Evolutionary conservation across 2,329 filamentous ascomycete genomes (phyloP), one percentile per base, ranked within the genome.

Genomic region (Biscogniauxia sp.): DNA sequence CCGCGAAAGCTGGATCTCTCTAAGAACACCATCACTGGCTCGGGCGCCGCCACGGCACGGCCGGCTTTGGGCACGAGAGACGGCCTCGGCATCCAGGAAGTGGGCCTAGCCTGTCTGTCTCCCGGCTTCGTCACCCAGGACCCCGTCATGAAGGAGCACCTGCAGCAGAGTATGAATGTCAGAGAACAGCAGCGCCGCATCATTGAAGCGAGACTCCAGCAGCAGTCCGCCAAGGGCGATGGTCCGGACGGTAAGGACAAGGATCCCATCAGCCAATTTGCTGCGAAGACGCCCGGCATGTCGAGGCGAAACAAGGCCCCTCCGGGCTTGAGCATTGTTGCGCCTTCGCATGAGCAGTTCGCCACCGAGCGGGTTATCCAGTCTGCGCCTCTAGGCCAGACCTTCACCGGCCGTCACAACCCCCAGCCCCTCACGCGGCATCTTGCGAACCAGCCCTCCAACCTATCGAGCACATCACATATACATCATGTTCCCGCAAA

Each of bases 61-160:
- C 89, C 92, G 26, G 85, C 89, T 45, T 80, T 96, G 76, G 95
- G 92, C 8, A 89, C 88, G 23, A 86, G 92, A 68, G 92, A 96
- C 53, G 86, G 88, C 20, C 79, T 95, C 45, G 91, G 84, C 51
- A 94, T 98, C 72, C 93, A 96, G 70, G 92, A 97, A 76, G 91
- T 98, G 25, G 95, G 95, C 60, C 83, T 98, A 59, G 94, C 94
- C 51, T 99, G 95, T 72, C 82, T 99, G 58, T 98, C 95, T 1
- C 95, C 95, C 0, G 95, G 95, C 57, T 98, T 99, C 72, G 88
- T 96, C 67, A 98, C 95, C 17, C 91, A 98, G 70, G 93, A 99
- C 76, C 94, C 95, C n/a, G 85, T 90, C 20, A 96, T 97, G 92
- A 89, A 95, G 73, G 92, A 97, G 76, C 93, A 98, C 76, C 80